These are phyloP conservation scores for Stephanodiscus minutulus DNA, from an alignment of 108 stramenopile species.

Conservation along the genomic window DNA sequence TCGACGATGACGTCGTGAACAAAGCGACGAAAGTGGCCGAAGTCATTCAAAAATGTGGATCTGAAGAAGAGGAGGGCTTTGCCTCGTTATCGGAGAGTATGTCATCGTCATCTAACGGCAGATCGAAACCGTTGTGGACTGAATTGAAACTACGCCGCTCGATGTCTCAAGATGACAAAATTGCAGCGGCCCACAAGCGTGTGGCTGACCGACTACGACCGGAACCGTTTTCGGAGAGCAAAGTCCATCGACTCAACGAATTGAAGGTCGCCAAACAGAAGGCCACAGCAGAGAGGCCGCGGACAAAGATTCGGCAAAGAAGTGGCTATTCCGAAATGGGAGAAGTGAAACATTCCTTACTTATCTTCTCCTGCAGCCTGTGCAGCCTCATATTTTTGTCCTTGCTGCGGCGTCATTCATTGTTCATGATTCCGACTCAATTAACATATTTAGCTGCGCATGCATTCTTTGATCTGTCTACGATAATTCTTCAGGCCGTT, in stretches of 20 bases:
- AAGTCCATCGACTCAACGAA: slow-evolving; percentile 53
- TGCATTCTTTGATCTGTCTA: slow-evolving; percentile 7
- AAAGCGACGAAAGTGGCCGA: slow-evolving; percentile 17
- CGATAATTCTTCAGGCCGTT: slow-evolving; percentile 28
- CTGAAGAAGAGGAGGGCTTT: background rate
- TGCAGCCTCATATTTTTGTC: background rate
- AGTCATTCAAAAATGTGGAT: background rate
- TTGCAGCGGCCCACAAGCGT: slow-evolving; percentile 47
- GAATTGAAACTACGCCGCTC: background rate
- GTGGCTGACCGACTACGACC: slow-evolving; percentile 63
- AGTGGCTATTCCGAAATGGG: background rate
- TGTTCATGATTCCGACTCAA: slow-evolving; percentile 4
- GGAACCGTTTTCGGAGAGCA: slow-evolving; percentile 50
- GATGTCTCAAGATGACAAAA: slow-evolving; percentile 39
- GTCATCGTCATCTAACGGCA: background rate
- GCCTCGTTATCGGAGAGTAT: background rate
- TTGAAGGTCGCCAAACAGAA: slow-evolving; percentile 55
- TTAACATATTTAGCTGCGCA: slow-evolving; percentile 6
- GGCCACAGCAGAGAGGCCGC: slow-evolving; percentile 8
- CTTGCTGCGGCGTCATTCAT: background rate
- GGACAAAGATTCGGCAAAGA: background rate
- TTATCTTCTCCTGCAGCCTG: background rate
- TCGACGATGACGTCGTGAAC: slow-evolving; percentile 17
- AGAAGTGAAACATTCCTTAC: background rate
- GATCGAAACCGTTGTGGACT: background rate